Conservation (phyloP, 768 basidiomycete genomes). For the Porpolomopsis calyptriformis region DNA sequence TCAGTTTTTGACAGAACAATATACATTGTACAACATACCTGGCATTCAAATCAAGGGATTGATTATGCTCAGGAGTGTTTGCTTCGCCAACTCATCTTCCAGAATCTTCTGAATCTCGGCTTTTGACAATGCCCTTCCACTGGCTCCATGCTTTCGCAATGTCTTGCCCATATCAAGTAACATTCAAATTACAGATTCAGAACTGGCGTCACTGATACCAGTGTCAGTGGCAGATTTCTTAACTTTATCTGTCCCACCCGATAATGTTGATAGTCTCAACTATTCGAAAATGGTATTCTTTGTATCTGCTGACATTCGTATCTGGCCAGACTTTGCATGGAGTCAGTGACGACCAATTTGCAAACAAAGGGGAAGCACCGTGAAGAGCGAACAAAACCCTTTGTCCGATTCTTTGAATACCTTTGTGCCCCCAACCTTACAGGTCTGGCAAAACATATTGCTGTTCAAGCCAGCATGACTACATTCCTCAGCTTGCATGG, state of each 20-base stretch:
- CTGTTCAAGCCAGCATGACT: conserved; percentile 22
- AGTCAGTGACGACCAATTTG: no score
- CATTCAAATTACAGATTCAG: no score
- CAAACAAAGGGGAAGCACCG: background rate
- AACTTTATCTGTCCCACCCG: no score
- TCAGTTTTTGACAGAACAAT: background rate
- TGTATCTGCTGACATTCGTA: no score
- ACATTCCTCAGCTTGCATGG: conserved; percentile 27
- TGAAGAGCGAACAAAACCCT: conserved; percentile 19
- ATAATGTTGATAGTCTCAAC: no score
- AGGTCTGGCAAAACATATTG: conserved; percentile 25
- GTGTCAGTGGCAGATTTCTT: no score
- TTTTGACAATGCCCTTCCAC: no score
- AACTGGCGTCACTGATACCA: no score
- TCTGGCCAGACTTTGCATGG: no score
- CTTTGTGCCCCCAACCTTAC: conserved; percentile 20
- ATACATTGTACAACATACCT: background rate
- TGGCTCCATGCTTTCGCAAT: no score
- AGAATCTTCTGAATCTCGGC: background rate
- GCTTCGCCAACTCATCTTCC: conserved; percentile 1
- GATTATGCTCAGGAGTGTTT: background rate
- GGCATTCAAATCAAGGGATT: conserved; percentile 3
- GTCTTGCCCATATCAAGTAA: no score
- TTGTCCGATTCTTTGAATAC: conserved; percentile 15
- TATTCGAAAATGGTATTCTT: no score